Evolutionary conservation across 306 rosid species (phyloP).

Genomic region (Castanospermum australe): DNA sequence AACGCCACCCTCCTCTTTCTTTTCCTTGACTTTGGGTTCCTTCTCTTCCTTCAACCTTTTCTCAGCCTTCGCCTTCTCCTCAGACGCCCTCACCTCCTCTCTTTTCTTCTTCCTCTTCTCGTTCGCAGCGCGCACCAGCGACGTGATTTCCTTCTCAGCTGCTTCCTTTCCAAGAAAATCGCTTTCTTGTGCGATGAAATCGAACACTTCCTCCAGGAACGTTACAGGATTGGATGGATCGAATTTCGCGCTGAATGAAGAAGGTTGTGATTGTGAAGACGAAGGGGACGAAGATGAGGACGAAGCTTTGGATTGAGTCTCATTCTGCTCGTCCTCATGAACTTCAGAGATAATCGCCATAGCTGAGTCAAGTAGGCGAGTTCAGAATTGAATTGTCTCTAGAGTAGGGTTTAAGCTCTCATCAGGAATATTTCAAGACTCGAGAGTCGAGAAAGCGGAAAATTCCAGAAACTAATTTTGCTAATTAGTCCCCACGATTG

Average conservation of each 20-base stretch:
- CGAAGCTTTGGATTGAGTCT: conserved; percentile 12
- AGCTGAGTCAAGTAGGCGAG: background rate
- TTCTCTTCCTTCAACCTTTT: conserved; percentile 22
- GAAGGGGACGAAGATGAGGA: conserved; percentile 27
- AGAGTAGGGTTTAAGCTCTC: background rate
- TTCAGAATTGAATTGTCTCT: too few relatives aligned
- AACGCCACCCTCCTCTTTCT: conserved; percentile 27
- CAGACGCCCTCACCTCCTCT: conserved; percentile 31
- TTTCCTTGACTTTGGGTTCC: conserved; percentile 24
- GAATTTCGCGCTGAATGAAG: conserved; percentile 52
- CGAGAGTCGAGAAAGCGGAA: too few relatives aligned
- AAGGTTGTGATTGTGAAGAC: conserved; percentile 4
- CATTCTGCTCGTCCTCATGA: conserved; percentile 47
- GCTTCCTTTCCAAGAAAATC: conserved; percentile 50
- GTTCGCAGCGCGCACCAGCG: conserved; percentile 35
- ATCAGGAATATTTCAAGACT: too few relatives aligned
- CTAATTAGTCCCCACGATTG: background rate
- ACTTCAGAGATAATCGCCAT: conserved; percentile 84
- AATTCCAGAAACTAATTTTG: background rate
- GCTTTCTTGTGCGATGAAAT: conserved; percentile 69
- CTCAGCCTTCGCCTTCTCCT: conserved; percentile 24
- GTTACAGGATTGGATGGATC: conserved; percentile 62
- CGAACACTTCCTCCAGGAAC: conserved; percentile 57
- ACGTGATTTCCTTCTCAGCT: conserved; percentile 48
- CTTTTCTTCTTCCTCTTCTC: conserved; percentile 39